These are phyloP conservation scores for Reticulascus tulasneorum DNA, from an alignment of 2,329 filamentous ascomycete genomes.

Conservation along the genomic window DNA sequence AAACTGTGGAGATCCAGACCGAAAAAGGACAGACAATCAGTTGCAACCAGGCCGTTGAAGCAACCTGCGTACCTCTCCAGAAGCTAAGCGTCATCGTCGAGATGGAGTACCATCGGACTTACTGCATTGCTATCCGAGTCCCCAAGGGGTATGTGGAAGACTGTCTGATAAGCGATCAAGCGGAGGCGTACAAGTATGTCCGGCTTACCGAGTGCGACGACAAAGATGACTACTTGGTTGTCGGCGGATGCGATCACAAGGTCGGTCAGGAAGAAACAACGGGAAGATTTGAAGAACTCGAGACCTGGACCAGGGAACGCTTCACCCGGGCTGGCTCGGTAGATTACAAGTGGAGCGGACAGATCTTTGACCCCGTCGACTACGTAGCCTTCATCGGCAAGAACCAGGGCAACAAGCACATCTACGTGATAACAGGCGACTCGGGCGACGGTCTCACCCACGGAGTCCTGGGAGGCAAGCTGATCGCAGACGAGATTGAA, in stretches of 20 bases:
- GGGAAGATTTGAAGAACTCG: constrained; percentile 45
- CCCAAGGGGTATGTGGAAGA: constrained; percentile 50
- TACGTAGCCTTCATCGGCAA: constrained; percentile 53
- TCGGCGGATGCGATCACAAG: constrained; percentile 56
- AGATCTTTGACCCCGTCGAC: constrained; percentile 53
- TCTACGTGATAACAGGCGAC: constrained; percentile 53
- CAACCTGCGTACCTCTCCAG: constrained; percentile 52
- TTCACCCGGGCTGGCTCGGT: constrained; percentile 45
- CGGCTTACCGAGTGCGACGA: constrained; percentile 50
- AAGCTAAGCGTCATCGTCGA: constrained; percentile 49
- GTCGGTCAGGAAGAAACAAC: constrained; percentile 47
- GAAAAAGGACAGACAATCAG: constrained; percentile 41
- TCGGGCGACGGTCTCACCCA: constrained; percentile 56
- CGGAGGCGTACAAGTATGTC: constrained; percentile 52
- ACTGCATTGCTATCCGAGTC: constrained; percentile 52
- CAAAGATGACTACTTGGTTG: constrained; percentile 49
- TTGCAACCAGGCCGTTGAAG: constrained; percentile 46
- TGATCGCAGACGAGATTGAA: constrained; percentile 52
- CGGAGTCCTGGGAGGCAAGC: constrained; percentile 45
- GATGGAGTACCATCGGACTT: constrained; percentile 50
- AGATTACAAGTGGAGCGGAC: constrained; percentile 56
- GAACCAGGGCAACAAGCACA: constrained; percentile 47
- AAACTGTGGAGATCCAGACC: constrained; percentile 42
- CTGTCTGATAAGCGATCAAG: constrained; percentile 51
- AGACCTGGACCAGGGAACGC: constrained; percentile 47